phyloP scores from a whole-genome alignment of 371 early-diverging fungal genomes.

The Apophysomyces variabilis region DNA sequence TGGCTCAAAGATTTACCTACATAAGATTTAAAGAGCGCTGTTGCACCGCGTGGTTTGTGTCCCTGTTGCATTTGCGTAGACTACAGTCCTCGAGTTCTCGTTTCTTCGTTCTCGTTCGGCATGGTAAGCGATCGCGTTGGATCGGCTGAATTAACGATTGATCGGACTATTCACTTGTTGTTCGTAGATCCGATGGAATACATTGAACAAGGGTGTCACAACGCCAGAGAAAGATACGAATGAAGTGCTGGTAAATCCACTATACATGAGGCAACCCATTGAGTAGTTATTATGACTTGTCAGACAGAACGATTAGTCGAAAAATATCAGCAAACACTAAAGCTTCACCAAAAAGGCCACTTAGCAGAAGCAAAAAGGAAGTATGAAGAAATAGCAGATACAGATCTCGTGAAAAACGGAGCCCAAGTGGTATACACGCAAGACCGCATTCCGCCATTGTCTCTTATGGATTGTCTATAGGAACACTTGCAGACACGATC shows the following conservation, averaged over 20 bases:
- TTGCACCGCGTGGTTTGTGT: no score
- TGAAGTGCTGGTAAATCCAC: constrained; percentile 31
- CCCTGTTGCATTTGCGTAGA: no score
- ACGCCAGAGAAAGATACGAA: constrained; percentile 30
- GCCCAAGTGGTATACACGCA: constrained; percentile 31
- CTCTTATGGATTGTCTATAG: constrained; percentile 2
- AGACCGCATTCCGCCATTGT: not conserved
- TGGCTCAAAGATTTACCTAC: no score
- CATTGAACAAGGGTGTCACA: constrained; percentile 35
- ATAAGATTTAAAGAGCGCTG: no score
- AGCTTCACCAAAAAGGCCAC: constrained; percentile 53
- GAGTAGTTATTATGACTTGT: not conserved
- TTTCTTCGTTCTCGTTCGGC: not conserved
- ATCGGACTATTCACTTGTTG: not conserved
- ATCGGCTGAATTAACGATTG: no score
- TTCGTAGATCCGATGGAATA: constrained; percentile 35
- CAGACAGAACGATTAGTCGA: constrained; percentile 58
- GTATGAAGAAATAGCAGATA: constrained; percentile 50
- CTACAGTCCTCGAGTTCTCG: not conserved
- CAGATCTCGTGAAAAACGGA: constrained; percentile 49
- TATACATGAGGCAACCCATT: not conserved
- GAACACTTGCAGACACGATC: constrained; percentile 16
- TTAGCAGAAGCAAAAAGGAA: constrained; percentile 41
- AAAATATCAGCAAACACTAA: constrained; percentile 53
- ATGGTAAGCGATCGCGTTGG: not conserved